Conservation (phyloP, 2,329 filamentous ascomycete species). For the Claviceps arundinis region DNA sequence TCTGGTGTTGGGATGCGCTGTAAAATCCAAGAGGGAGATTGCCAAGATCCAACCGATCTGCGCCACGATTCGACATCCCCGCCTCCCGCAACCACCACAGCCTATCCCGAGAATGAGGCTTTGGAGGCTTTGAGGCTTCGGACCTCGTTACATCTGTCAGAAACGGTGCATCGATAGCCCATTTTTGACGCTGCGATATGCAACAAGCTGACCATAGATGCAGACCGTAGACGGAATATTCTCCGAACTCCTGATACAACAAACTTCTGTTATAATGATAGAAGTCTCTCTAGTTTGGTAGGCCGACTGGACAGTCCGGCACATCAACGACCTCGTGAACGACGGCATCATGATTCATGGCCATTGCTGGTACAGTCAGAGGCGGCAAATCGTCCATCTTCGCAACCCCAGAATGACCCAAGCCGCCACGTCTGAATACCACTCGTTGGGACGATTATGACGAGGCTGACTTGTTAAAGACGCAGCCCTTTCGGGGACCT, state of each 20-base stretch:
- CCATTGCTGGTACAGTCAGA: not conserved
- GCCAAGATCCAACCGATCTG: slow-evolving; percentile 2
- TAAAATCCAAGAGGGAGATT: not conserved
- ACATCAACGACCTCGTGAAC: not conserved
- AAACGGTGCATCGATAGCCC: not conserved
- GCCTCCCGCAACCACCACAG: not conserved
- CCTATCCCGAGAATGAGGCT: no score
- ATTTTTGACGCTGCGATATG: no score
- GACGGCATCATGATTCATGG: not conserved
- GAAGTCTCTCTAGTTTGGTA: not conserved
- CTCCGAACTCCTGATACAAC: no score
- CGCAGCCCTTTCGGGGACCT: no score
- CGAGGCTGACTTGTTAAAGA: no score
- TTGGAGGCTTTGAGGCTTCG: not conserved
- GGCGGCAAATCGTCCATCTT: not conserved
- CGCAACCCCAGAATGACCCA: no score
- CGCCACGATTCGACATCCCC: slow-evolving; percentile 2
- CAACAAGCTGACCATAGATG: no score
- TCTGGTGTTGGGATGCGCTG: not conserved
- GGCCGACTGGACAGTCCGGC: not conserved
- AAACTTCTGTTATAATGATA: no score
- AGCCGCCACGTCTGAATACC: no score
- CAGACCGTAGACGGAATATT: no score
- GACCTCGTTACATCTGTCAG: not conserved
- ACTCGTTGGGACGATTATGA: no score